These are phyloP conservation scores for Magnolia changhungtana DNA, from an alignment of 164 flowering plant species.

Conservation along the genomic window DNA sequence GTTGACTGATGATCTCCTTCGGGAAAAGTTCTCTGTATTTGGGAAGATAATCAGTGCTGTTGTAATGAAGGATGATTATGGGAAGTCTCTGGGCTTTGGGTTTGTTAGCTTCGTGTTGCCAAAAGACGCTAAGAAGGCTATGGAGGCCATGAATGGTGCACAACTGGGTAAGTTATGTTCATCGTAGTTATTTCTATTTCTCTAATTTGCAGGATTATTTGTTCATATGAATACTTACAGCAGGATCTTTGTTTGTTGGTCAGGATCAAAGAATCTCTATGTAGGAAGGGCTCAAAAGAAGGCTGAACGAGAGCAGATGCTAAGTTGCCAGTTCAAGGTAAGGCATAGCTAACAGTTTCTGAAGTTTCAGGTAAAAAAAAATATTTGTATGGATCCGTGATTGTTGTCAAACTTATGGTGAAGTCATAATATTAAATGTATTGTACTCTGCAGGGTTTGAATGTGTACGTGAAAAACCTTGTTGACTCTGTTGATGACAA, in stretches of 20 bases:
- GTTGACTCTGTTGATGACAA: slow-evolving; percentile 26
- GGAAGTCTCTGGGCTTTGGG: slow-evolving; percentile 52
- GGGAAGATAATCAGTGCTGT: slow-evolving; percentile 31
- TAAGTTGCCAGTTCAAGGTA: slow-evolving; percentile 12
- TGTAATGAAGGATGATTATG: slow-evolving; percentile 35
- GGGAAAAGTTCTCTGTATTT: slow-evolving; percentile 32
- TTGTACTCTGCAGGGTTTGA: slow-evolving; percentile 17
- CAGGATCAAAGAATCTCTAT: slow-evolving; percentile 40
- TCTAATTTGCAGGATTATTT: not conserved
- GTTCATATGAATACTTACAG: not conserved
- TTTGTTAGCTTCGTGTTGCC: slow-evolving; percentile 39
- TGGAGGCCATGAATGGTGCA: slow-evolving; percentile 42
- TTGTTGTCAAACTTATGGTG: not conserved
- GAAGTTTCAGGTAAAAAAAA: slow-evolving; percentile 11
- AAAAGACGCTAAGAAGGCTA: slow-evolving; percentile 40
- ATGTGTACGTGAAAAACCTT: slow-evolving; percentile 42
- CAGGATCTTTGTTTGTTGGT: not conserved
- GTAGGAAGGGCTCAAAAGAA: slow-evolving; percentile 47
- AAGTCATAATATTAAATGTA: not conserved
- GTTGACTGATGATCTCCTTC: slow-evolving; percentile 34
- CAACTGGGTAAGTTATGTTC: slow-evolving; percentile 24
- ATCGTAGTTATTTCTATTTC: not conserved
- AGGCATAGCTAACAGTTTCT: not conserved
- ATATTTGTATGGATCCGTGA: not conserved
- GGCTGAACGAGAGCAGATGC: slow-evolving; percentile 30